Base-by-base conservation (phyloP, 192 early-diverging fungal genomes). In the Rhizophagus clarus region DNA sequence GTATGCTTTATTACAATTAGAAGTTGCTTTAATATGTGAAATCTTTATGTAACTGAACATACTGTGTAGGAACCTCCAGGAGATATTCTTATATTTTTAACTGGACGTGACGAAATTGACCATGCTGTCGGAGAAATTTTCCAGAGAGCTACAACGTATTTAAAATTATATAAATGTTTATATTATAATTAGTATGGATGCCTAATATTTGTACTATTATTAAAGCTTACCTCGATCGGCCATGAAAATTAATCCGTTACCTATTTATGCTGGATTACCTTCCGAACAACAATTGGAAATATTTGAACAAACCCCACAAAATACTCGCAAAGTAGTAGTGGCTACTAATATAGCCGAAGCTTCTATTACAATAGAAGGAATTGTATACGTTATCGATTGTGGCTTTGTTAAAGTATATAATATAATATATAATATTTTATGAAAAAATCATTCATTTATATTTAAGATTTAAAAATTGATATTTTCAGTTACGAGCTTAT, bases 331-430 rank as follows among this genome's bases (percentile, higher is more conserved):
- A 80, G 91, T 97, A 0, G 88, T 99, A 0, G 90, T 99, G 2
- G 88, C 97, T 0, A 97, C 96, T 14, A 97, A 97, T 72, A 90
- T 96, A 37, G 96, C 96, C 4, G 96, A 97, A 79, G 94, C 95
- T 4, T 93, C 91, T 3, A 86, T 95, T 6, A 94, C 94, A 0
- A 89, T 96, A 62, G 90, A 92, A 32, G 93, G 92, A 0, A 91
- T 95, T 24, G 89, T 89, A 6, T 94, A 90, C 76, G 93, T 96
- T 7, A 84, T 96, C 75, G 95, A 96, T 82, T 85, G 85, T 72
- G 95, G 95, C 2, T 94, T 95, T 87, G 93, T 92, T 45, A 94
- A 94, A 79, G 88, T 90, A 80, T 51, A 61, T 64, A 61, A 20
- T 31, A 69, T 10, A 67, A n/a, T 40, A 11, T 67, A 15, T 29